Base-by-base conservation (phyloP, 305 asterid genomes). In the Fraxinus xanthoxyloides region DNA sequence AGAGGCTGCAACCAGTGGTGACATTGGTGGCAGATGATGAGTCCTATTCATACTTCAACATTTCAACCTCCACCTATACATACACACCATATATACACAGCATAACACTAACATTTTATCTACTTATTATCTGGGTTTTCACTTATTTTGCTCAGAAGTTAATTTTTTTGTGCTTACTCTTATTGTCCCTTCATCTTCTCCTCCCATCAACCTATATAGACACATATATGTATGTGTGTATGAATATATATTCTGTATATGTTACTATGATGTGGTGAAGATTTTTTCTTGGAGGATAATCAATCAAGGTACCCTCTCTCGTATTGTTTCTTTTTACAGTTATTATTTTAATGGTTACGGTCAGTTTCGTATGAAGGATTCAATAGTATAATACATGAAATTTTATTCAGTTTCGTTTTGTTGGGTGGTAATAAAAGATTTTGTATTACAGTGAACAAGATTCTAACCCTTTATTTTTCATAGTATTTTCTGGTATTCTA, bases 1-100 rank as follows among this genome's bases (percentile, higher is more conserved):
- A 87, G 92, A 83, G 89, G 90, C 85, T 81, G 88, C 77, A 65
- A 67, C 84, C 81, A 86, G 90, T 81, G 75, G 78, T 76, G 12
- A 76, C 21, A 69, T 26, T 28, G 75, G 19, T 15, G 38, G 77
- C 63, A 87, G 95, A 87, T 92, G 89, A 86, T 72, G 84, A 87
- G 98, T 94, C 97, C 69, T 83, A 90, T 88, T 93, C 98, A 85
- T 85, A 83, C 85, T 85, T 89, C 87, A 87, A 86, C 97, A 87
- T 90, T 88, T 88, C 86, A 89, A 90, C 92, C 87, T 90, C 92
- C 86, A 84, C 83, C 75, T 19, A 31, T 79, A 79, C 85, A 77
- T 59, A 77, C 85, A 76, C 24, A 75, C 84, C 10, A 78, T 3
- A 9, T 17, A 75, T 4, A 40, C 26, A 26, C 7, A 9, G 77